Evolutionary conservation across 2,329 filamentous ascomycete species (phyloP), one percentile per base, ranked within the genome.

Genomic region (Fusarium sp.): DNA sequence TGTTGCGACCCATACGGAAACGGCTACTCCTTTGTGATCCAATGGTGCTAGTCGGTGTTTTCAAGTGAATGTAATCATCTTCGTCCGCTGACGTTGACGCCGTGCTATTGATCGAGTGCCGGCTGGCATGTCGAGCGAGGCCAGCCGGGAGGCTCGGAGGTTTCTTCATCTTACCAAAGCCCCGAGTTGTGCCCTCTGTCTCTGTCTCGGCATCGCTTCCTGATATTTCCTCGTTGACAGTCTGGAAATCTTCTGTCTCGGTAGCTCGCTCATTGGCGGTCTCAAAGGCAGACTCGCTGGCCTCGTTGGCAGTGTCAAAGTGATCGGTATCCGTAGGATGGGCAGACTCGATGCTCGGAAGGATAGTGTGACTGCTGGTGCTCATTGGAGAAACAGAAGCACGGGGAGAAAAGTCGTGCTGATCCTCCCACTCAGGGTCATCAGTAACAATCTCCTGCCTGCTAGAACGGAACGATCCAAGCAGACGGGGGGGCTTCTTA

Each of bases 191-290:
- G 58, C 85, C 87, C 78, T 98, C 95, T 3, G 95, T 98, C 82
- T 98, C 96, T 1, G 95, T 98, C 81, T 97, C 95, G 1, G 94
- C 86, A 71, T 94, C 94, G 60, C 90, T 92, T 76, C 91, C 94
- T 15, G 87, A 87, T 55, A 90, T 81, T 23, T 94, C 92, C 74
- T 98, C 96, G 15, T 90, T 89, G n/a, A 93, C 94, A 5, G 95
- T 98, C 78, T 97, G 93, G 88, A 98, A 98, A 68, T 94, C 94
- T 73, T 98, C 95, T 11, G 94, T 97, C 81, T 97, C 95, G 0
- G 94, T 97, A 12, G 85, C 88, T 30, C 90, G 90, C 80, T 98
- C 95, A 75, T 97, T 93, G 27, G 89, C 89, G 2, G 89, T 91
- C 76, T 90, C 88, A 67, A 91, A 91, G 9, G 87, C 88, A 18